A percentile compares a stretch with the other conserved stretches of the same genome.
Evolutionary conservation across 139 green algal species (phyloP).

Genomic region (Microglena sp.): DNA sequence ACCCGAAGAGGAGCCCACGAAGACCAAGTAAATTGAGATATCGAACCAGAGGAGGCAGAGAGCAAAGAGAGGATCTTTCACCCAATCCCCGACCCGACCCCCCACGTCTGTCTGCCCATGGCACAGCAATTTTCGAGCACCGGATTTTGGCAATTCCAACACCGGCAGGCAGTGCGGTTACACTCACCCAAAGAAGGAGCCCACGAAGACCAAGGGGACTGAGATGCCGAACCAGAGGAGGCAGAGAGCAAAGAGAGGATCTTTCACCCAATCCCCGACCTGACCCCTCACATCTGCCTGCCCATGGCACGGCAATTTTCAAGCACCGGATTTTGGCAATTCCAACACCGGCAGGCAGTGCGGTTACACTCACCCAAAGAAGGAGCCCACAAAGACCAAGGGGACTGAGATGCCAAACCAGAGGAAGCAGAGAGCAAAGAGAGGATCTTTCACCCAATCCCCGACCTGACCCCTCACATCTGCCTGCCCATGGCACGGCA

Average conservation of each 20-base stretch:
- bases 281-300: too few relatives aligned
- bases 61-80: too few relatives aligned
- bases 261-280: too few relatives aligned
- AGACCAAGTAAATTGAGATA: too few relatives aligned
- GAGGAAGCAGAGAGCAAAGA: conserved; percentile 92
- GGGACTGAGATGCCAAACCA: conserved; percentile 97
- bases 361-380: conserved; percentile 91
- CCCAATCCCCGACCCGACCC: too few relatives aligned
- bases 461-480: too few relatives aligned
- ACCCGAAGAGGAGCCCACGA: conserved; percentile 89
- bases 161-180: conserved; percentile 54
- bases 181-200: conserved; percentile 94
- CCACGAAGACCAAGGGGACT: conserved; percentile 86
- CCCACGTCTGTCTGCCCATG: too few relatives aligned
- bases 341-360: too few relatives aligned
- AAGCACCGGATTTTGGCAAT: too few relatives aligned
- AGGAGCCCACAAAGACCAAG: conserved; percentile 89
- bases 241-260: conserved; percentile 88
- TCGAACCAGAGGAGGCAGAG: too few relatives aligned
- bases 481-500: conserved; percentile 9
- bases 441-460: too few relatives aligned
- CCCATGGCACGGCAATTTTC: conserved; percentile 34
- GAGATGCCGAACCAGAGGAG: conserved; percentile 98
- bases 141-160: too few relatives aligned
- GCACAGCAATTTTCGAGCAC: conserved; percentile 42